A percentile compares a stretch with the other conserved stretches of the same genome.
Evolutionary conservation across 768 basidiomycete species (phyloP).

Genomic region (Rhodotorula paludigena): DNA sequence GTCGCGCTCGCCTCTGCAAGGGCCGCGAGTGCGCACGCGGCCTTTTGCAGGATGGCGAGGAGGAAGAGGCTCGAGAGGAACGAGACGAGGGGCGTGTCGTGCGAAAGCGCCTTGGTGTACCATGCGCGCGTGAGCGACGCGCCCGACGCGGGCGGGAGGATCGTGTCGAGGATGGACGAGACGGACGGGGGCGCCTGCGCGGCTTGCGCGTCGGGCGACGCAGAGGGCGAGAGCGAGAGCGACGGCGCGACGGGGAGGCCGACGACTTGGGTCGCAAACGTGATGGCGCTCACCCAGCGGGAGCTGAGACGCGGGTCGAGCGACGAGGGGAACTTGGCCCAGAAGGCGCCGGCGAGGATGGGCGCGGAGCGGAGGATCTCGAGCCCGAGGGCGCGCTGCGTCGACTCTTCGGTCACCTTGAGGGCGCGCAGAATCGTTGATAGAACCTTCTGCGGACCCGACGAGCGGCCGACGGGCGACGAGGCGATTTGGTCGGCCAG

Average conservation of each 20-base stretch:
- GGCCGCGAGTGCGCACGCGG: constrained; percentile 54
- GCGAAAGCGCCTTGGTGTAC: constrained; percentile 76
- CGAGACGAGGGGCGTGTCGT: constrained; percentile 68
- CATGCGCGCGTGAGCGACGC: constrained; percentile 58
- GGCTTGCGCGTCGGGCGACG: constrained; percentile 52
- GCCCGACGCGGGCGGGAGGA: constrained; percentile 58
- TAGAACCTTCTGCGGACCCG: constrained; percentile 65
- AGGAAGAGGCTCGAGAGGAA: constrained; percentile 77
- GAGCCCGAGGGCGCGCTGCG: constrained; percentile 76
- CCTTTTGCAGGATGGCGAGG: constrained; percentile 69
- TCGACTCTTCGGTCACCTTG: constrained; percentile 80
- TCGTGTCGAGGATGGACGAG: constrained; percentile 64
- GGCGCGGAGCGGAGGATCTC: constrained; percentile 58
- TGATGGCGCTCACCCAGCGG: constrained; percentile 84
- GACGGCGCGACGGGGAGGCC: constrained; percentile 58
- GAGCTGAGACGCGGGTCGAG: constrained; percentile 81
- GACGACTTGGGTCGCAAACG: constrained; percentile 72
- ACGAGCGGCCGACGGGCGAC: constrained; percentile 20
- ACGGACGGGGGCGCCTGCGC: constrained; percentile 66
- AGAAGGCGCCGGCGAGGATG: constrained; percentile 35
- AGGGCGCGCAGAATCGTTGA: constrained; percentile 66
- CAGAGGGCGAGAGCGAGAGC: constrained; percentile 27
- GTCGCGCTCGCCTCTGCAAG: constrained; percentile 54
- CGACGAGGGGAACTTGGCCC: constrained; percentile 45
- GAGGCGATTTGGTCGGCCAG: constrained; percentile 56